Conservation (phyloP, 1,284 basidiomycete genomes). For the Meripilus lineatus region DNA sequence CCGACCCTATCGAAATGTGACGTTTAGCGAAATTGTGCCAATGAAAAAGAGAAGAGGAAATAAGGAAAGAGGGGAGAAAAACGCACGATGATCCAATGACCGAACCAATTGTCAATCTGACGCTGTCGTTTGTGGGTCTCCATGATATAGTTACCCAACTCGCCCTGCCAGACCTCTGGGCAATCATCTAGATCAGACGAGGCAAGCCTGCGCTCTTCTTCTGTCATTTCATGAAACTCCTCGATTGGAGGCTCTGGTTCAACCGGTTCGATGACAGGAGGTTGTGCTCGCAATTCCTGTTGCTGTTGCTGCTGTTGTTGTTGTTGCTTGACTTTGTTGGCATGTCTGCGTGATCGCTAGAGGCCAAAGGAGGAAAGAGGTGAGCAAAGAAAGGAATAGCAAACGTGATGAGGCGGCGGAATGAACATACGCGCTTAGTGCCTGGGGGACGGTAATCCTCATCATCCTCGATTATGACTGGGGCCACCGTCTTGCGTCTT, state of each 20-base stretch:
- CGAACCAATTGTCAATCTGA: constrained; percentile 68
- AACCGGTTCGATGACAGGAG: constrained; percentile 28
- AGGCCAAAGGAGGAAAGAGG: neutral
- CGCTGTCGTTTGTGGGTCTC: constrained; percentile 69
- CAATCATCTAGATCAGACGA: constrained; percentile 79
- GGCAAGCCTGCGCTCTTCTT: constrained; percentile 42
- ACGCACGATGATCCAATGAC: constrained; percentile 55
- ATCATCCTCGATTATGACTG: constrained; percentile 46
- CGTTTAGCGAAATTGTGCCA: no score
- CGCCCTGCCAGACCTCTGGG: constrained; percentile 66
- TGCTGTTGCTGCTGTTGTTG: no score
- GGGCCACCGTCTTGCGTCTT: constrained; percentile 44
- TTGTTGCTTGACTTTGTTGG: constrained; percentile 25
- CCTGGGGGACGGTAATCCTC: constrained; percentile 50
- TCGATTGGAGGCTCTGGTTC: constrained; percentile 29
- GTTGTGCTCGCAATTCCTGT: constrained; percentile 30
- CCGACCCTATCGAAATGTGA: constrained; percentile 55
- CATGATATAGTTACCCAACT: constrained; percentile 60
- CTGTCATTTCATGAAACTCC: constrained; percentile 32
- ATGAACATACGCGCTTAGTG: constrained; percentile 47
- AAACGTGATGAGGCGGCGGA: neutral
- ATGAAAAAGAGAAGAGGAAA: constrained; percentile 1
- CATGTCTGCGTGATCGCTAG: neutral
- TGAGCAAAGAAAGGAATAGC: neutral
- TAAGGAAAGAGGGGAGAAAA: constrained; percentile 2